Base-by-base conservation (phyloP, 192 early-diverging fungal species). In the Podila verticillata region DNA sequence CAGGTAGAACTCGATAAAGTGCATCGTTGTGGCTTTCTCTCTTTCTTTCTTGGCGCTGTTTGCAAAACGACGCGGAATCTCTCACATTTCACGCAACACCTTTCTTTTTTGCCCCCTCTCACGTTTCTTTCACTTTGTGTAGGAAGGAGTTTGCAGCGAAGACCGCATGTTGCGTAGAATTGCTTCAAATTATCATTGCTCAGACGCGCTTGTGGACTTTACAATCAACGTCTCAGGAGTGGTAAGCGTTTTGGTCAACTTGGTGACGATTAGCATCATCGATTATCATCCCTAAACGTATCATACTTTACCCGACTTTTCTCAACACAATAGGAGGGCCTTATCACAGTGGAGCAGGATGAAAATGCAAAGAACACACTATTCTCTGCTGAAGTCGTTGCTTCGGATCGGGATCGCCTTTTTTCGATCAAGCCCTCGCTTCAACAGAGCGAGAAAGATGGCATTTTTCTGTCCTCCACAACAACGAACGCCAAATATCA, bases 291-390 rank as follows among this genome's bases (percentile, higher is more conserved):
- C n/a, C n/a, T n/a, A n/a, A n/a, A n/a, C n/a, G n/a, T n/a, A n/a
- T n/a, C n/a, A n/a, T n/a, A n/a, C n/a, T n/a, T 15, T 44, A 0
- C 35, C 35, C 32, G 32, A 34, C 4, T 10, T 44, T 15, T 15
- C 13, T 15, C 12, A 44, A 44, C 39, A 17, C 12, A 44, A 19
- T 69, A 69, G 67, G 57, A 28, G 47, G 56, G 67, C 67, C 20
- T 28, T 28, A 48, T 69, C 39, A 30, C 47, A 36, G 67, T 69
- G 28, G 58, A 69, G 10, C 67, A 69, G 28, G 58, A 22, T 29
- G 4, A 7, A 47, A 28, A 61, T 36, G 67, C 26, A 8, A 35
- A n/a, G 3, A 20, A 4, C 5, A 28, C 36, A 3, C 39, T 20
- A 48, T n/a, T 61, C 3, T 47, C 19, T 22, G 29, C 30, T 4